Evolutionary conservation across 2,329 filamentous ascomycete genomes (phyloP).

Genomic region (Mollisia scopiformis): DNA sequence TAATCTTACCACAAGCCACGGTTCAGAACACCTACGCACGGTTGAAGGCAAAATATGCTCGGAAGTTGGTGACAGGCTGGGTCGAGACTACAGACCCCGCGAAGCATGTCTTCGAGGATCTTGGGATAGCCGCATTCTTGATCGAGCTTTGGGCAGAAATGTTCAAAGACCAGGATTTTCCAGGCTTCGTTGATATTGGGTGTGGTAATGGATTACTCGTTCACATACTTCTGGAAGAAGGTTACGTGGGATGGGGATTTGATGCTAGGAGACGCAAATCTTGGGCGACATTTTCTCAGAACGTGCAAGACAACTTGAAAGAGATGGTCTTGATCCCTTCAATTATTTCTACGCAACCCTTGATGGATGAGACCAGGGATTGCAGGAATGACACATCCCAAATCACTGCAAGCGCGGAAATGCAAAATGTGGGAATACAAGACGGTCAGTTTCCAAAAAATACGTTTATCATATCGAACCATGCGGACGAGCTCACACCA

Average conservation of each 20-base stretch:
- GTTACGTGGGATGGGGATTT: conserved; percentile 86
- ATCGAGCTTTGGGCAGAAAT: conserved; percentile 90
- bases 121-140: conserved; percentile 88
- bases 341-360: conserved; percentile 19
- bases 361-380: too few relatives aligned
- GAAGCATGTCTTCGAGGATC: conserved; percentile 95
- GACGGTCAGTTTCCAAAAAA: conserved; percentile 69
- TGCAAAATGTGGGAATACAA: conserved; percentile 49
- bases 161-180: conserved; percentile 67
- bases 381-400: too few relatives aligned
- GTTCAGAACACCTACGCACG: conserved; percentile 83
- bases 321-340: conserved; percentile 64
- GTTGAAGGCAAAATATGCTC: conserved; percentile 80
- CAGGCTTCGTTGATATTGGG: conserved; percentile 93
- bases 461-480: conserved; percentile 95
- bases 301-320: conserved; percentile 52
- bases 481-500: conserved; percentile 92
- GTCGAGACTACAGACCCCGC: conserved; percentile 82
- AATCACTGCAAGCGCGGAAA: too few relatives aligned
- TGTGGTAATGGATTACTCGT: conserved; percentile 94
- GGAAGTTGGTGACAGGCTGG: conserved; percentile 73
- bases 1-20: conserved; percentile 72
- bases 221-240: conserved; percentile 78
- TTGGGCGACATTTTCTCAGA: conserved; percentile 71
- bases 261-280: conserved; percentile 86